phyloP scores from a whole-genome alignment of 345 rosid genomes.

The Moricandia moricandioides region DNA sequence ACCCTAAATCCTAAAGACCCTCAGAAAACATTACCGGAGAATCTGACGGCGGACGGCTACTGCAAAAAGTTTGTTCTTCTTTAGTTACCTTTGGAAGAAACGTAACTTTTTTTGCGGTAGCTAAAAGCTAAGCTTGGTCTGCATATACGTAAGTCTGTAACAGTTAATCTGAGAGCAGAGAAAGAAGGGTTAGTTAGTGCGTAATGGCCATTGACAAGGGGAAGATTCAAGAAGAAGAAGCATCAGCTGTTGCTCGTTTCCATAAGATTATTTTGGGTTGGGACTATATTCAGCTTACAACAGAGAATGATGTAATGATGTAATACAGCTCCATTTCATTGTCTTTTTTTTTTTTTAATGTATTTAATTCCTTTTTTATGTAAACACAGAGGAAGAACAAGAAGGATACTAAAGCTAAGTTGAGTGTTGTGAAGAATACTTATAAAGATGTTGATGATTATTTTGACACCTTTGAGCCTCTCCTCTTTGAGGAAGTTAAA shows the following conservation, averaged over 20 bases:
- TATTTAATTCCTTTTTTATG: background rate
- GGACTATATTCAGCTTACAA: conserved; percentile 70
- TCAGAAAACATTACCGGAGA: conserved; percentile 13
- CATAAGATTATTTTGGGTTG: conserved; percentile 66
- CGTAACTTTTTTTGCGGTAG: conserved; percentile 20
- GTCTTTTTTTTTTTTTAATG: background rate
- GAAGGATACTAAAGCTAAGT: conserved; percentile 33
- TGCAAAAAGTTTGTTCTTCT: conserved; percentile 20
- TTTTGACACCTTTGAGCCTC: conserved; percentile 76
- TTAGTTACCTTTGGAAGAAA: conserved; percentile 12
- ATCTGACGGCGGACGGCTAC: conserved; percentile 33
- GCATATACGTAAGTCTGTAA: too few species aligned
- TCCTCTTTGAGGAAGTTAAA: conserved; percentile 88
- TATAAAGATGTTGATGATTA: conserved; percentile 76
- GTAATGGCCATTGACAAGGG: conserved; percentile 58
- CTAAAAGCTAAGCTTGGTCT: conserved; percentile 18
- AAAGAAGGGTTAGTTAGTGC: background rate
- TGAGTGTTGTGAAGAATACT: conserved; percentile 59
- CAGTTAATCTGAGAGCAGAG: background rate
- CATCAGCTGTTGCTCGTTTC: conserved; percentile 58
- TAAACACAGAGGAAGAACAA: conserved; percentile 35
- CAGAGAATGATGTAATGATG: conserved; percentile 42
- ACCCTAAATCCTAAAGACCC: conserved; percentile 18
- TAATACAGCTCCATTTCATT: background rate
- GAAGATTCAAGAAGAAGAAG: conserved; percentile 53